Evolutionary conservation across 148 eudicot species (phyloP), one percentile per base, ranked within the genome.

Genomic region (Vaccinium darrowii): DNA sequence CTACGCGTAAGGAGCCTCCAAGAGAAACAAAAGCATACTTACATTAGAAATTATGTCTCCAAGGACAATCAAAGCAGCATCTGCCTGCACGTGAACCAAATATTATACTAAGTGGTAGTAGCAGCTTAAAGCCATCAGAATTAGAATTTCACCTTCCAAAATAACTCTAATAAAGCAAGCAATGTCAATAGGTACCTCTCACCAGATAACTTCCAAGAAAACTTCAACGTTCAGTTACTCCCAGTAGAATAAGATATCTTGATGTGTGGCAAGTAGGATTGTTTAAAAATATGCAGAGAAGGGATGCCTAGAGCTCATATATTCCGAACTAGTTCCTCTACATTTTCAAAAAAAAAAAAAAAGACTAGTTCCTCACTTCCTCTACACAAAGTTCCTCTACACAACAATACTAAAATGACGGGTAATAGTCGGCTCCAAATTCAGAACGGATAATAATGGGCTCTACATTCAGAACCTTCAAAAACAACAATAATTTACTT

Each of bases 1-100:
- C 54, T 23, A 30, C 9, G 33, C 2, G 19, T 78, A 7, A 49
- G 74, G 74, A 79, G 56, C 49, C 53, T 47, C 5, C 21, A 27
- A 83, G n/a, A 75, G 62, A 74, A 39, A 76, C 27, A 60, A 58
- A 80, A 67, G 54, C 33, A 58, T 30, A 82, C 95, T 81, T 87
- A 94, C 99, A 87, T 84, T 88, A 63, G 90, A 86, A 80, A 95
- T 90, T 83, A 97, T 78, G 84, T 91, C 90, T 50, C 96, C 92
- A 74, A 97, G 93, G 80, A 97, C 92, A 83, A 87, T 90, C 79
- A 97, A 89, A 72, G 98, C 95, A 86, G 95, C 95, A 92, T 97
- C 99, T 65, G 92, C 95, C 99, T 97, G 93, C 86, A 90, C 43
- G 85, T 16, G 36, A 62, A 52, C 62, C 47, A 82, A 51, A 72